Base-by-base conservation (phyloP, 305 asterid species). In the Fraxinus xanthoxyloides region DNA sequence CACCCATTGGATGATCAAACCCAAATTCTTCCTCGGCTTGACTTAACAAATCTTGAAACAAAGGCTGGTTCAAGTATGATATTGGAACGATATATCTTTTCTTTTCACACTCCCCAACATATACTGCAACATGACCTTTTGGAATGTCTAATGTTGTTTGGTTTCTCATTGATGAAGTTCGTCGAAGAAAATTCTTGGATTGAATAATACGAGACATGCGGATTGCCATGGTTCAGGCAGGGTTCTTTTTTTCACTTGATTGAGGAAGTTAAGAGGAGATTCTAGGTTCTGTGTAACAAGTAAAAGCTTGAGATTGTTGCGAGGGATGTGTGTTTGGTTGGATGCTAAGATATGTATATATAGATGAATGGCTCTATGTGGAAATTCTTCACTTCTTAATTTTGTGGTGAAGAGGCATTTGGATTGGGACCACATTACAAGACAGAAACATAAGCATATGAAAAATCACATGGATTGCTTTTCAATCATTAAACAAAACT, bases 1-100 rank as follows among this genome's bases (percentile, higher is more conserved):
- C 89, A 0, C 90, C 90, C 89, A 86, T 90, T 15, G 90, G 87
- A 85, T 89, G 93, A 76, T 88, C 21, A 54, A 82, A 89, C 34
- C 91, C 89, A 24, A 82, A 89, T 65, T 91, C 92, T 80, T 88
- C 85, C 81, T 87, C 92, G 12, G 85, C 87, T 77, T 78, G 86
- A 28, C 30, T 74, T 13, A 87, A 28, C 75, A 89, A 75, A 13
- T 87, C 82, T 59, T 89, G 89, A 77, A 87, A 87, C 2, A 74
- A 82, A 35, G 87, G 54, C 17, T 90, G 87, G 59, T 89, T 90
- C 73, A 87, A 77, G 80, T 84, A 90, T 7, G 90, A 76, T 67
- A 89, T 35, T 2, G 93, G 91, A 76, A 91, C 56, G 5, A 87
- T 84, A 38, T 67, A 88, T 7, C 88, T 72, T 77, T 77, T 88